Percentiles rank a stretch among this genome's conserved stretches.
phyloP scores from a whole-genome alignment of 306 rosid species.

The Alnus rubra region DNA sequence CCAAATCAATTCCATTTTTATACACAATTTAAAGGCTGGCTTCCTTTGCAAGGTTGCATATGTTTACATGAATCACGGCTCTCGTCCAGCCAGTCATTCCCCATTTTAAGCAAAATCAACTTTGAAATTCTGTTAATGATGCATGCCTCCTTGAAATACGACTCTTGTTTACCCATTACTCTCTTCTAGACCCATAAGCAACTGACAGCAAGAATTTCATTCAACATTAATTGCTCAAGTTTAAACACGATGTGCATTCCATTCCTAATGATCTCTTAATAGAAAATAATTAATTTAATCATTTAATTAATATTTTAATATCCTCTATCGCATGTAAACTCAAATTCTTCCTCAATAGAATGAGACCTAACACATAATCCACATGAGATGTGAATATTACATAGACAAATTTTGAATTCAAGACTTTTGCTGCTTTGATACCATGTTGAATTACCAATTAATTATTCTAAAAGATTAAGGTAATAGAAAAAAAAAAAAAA shows the following conservation, averaged over 20 bases:
- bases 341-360: no score
- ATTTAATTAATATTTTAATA: no score
- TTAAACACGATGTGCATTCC: no score
- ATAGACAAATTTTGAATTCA: no score
- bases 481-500: no score
- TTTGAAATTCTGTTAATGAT: neutral
- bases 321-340: no score
- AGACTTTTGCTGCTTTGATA: no score
- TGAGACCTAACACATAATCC: no score
- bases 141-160: neutral
- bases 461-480: no score
- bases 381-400: no score
- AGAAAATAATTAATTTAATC: no score
- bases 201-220: neutral
- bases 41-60: neutral
- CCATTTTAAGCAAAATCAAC: constrained; percentile 11
- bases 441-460: no score
- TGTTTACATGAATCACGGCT: constrained; percentile 14
- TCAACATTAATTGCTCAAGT: neutral
- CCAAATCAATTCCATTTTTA: neutral
- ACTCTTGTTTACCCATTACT: neutral
- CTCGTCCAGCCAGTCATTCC: neutral
- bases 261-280: neutral
- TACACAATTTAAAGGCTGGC: neutral
- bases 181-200: neutral